Evolutionary conservation across 345 rosid genomes (phyloP), one percentile per base, ranked within the genome.

Genomic region (Chamaenerion angustifolium): DNA sequence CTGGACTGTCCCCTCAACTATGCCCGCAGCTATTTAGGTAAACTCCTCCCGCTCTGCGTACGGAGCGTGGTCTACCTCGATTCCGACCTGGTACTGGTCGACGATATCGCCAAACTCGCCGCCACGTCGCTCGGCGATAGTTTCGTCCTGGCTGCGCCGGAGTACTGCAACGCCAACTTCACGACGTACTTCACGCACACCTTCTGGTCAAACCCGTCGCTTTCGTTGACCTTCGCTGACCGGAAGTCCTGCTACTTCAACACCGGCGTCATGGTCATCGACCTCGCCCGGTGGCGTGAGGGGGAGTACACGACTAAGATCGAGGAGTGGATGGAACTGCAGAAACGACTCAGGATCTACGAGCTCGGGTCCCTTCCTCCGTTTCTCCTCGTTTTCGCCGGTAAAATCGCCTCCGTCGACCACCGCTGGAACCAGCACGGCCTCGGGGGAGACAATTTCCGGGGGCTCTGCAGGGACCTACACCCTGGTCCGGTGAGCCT

Each of bases 341-440:
- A 74, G 49, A 74, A 70, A 63, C 55, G 76, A 49, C 49, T 64
- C 68, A 65, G 79, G 61, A 74, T 74, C 17, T 74, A 74, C 69
- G 79, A 74, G 63, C 54, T 74, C 40, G 79, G 79, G 42, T 70
- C 76, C 1, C 56, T 74, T 44, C 79, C 79, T 11, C 79, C 79
- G 4, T 74, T 74, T 57, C 42, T 74, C 6, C 68, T 74, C 4
- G 79, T 74, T 0, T 74, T 74, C 47, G 79, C 76, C 8, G 79
- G 79, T 10, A 40, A 48, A 15, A 71, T 74, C 12, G 71, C 61
- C 16, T 59, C 76, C 17, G 79, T 74, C 14, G 71, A 75, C 62
- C 80, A 71, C 56, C 37, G 71, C 35, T 75, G 80, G 80, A 75
- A 75, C 64, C 80, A 75, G 52, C 80, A 75, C 56, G 80, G 80